Conservation (phyloP, 805 yeast genomes). For the Metschnikowia colocasiae region DNA sequence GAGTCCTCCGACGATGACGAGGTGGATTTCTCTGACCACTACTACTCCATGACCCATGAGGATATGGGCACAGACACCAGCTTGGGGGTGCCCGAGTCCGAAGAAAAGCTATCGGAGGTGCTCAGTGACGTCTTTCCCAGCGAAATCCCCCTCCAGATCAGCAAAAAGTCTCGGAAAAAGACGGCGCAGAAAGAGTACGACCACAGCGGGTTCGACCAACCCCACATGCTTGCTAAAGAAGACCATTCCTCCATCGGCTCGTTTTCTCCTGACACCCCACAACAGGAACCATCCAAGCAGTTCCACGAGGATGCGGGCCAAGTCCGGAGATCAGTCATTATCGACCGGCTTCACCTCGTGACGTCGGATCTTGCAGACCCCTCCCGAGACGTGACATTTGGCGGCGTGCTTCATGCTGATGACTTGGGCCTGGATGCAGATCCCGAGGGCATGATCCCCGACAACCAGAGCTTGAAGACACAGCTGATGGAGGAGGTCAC, state of each 20-base stretch:
- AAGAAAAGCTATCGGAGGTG: conserved; percentile 35
- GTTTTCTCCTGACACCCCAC: conserved; percentile 38
- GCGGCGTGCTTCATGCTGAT: conserved; percentile 3
- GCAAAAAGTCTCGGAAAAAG: conserved; percentile 17
- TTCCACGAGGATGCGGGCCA: conserved; percentile 7
- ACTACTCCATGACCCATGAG: conserved; percentile 22
- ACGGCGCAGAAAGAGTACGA: neutral
- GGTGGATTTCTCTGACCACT: conserved; percentile 19
- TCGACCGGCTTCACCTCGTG: conserved; percentile 37
- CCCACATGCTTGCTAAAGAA: neutral
- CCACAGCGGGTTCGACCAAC: neutral
- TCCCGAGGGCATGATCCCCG: conserved; percentile 4
- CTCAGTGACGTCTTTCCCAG: conserved; percentile 38
- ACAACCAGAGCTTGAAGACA: conserved; percentile 5
- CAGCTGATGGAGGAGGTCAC: conserved; percentile 17
- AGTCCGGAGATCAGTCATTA: conserved; percentile 32
- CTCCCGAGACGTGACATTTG: conserved; percentile 9
- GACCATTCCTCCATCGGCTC: conserved; percentile 35
- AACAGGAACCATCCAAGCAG: conserved; percentile 9
- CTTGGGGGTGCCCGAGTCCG: conserved; percentile 8
- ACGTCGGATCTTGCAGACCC: conserved; percentile 29
- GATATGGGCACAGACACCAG: conserved; percentile 13
- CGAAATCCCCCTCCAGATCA: conserved; percentile 33
- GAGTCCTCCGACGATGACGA: conserved; percentile 10
- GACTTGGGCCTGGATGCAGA: conserved; percentile 5